Base-by-base conservation (phyloP, 805 yeast species). In the Starmerella floris region DNA sequence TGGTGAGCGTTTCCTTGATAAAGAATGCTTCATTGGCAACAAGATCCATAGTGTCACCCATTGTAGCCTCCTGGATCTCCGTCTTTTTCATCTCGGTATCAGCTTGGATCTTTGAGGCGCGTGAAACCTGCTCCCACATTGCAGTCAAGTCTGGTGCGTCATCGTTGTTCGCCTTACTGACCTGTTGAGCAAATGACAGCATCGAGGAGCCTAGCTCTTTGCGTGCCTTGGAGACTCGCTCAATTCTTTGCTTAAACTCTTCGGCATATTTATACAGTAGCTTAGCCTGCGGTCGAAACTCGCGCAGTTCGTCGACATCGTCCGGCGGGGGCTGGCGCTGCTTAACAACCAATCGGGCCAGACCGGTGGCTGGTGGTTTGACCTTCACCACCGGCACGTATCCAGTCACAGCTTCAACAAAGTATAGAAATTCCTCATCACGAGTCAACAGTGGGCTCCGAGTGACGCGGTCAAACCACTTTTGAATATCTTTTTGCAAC, bases 301-400 rank as follows among this genome's bases (percentile, higher is more conserved):
- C 80, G 0, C 91, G 85, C 47, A 91, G 68, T 48, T 79, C 91
- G 22, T 72, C 69, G 37, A 76, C 78, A 32, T 83, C 88, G 61
- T 88, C 98, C 54, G 79, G 83, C 1, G 98, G 98, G 2, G 94
- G 83, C 33, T 82, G 79, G 35, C 87, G 70, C 59, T 91, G 98
- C 60, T 91, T 91, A 55, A 91, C 69, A 2, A 97, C 85, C 60
- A 82, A 83, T 40, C 98, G 73, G 49, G 78, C 76, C 22, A 91
- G 60, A 0, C 97, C 98, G 15, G 93, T 76, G 1, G 95, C 94
- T 38, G 77, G 77, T 26, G 77, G 70, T 35, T 70, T 65, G 33
- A 70, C 65, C 52, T 74, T 71, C 49, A 76, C 78, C 30, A 74
- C 72, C 16, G 79, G 81, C 2, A 76, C 61, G 56, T 76, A 76